Conservation (phyloP, 2,329 filamentous ascomycete species). For the Passalora sequoiae region DNA sequence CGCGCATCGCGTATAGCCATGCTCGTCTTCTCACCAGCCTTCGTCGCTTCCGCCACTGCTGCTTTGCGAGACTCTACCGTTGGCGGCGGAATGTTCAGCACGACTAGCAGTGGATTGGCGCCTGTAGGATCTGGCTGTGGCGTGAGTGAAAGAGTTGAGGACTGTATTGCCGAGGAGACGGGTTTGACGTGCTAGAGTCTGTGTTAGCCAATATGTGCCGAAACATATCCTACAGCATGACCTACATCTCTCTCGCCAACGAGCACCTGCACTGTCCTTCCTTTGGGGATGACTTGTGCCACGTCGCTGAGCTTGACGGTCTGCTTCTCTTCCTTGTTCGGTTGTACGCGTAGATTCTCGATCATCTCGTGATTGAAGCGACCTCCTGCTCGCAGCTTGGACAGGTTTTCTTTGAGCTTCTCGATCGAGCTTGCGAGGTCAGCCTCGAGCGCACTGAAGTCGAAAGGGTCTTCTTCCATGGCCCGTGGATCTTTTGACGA, state of each 20-base stretch:
- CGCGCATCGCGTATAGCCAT: slow-evolving; percentile 41
- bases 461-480: slow-evolving; percentile 51
- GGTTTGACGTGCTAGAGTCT: slow-evolving; percentile 49
- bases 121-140: slow-evolving; percentile 48
- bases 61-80: slow-evolving; percentile 49
- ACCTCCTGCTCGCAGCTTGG: slow-evolving; percentile 58
- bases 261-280: slow-evolving; percentile 56
- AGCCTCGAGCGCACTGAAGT: slow-evolving; percentile 54
- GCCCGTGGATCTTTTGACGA: slow-evolving; percentile 28
- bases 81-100: slow-evolving; percentile 53
- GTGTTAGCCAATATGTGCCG: no score
- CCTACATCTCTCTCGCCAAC: slow-evolving; percentile 60
- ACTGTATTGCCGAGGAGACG: slow-evolving; percentile 49
- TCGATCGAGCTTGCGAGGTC: slow-evolving; percentile 53
- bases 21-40: slow-evolving; percentile 41
- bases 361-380: slow-evolving; percentile 58
- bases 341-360: slow-evolving; percentile 56
- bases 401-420: slow-evolving; percentile 56
- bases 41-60: slow-evolving; percentile 32
- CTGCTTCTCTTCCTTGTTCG: slow-evolving; percentile 49
- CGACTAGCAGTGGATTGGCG: slow-evolving; percentile 47
- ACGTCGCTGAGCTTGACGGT: slow-evolving; percentile 55
- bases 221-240: no score
- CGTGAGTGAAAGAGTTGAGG: slow-evolving; percentile 46
- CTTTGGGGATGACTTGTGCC: slow-evolving; percentile 63